These are phyloP conservation scores for Dactylis glomerata DNA, from an alignment of 176 grass and related monocot species.

Conservation along the genomic window DNA sequence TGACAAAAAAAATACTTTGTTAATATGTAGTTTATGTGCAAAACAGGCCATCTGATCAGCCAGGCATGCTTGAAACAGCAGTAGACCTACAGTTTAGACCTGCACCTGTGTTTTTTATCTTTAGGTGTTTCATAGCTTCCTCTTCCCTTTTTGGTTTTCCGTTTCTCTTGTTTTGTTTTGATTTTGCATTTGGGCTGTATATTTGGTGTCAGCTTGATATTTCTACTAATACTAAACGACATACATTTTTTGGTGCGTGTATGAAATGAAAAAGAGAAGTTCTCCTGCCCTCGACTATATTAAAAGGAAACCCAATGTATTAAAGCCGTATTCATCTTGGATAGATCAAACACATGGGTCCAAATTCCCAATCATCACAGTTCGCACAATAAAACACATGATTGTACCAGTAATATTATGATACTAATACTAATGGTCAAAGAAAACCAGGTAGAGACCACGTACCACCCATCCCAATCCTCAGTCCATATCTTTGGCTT, in stretches of 20 bases:
- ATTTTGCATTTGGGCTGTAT: background rate
- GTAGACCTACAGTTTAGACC: background rate
- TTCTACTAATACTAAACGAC: background rate
- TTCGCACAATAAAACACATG: constrained; percentile 15
- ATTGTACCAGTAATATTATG: constrained; percentile 5
- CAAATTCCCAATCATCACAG: background rate
- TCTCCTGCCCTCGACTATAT: background rate
- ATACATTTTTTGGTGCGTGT: background rate
- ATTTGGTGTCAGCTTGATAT: background rate
- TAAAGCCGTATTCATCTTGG: background rate
- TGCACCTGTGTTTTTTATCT: background rate
- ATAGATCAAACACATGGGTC: background rate
- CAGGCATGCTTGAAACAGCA: background rate
- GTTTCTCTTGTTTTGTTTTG: background rate
- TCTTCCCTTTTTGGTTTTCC: background rate
- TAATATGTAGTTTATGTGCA: background rate
- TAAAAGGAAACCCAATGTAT: background rate
- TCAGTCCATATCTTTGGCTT: constrained; percentile 91
- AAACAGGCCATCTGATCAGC: background rate
- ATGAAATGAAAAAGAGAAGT: background rate
- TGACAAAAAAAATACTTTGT: background rate
- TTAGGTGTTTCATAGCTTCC: background rate
- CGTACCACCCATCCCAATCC: constrained; percentile 97
- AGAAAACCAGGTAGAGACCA: constrained; percentile 10
- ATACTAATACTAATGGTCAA: background rate